A percentile compares a stretch with the other conserved stretches of the same genome.
Evolutionary conservation across 2,329 filamentous ascomycete genomes (phyloP).

Genomic region (Aspergillus chevalieri): DNA sequence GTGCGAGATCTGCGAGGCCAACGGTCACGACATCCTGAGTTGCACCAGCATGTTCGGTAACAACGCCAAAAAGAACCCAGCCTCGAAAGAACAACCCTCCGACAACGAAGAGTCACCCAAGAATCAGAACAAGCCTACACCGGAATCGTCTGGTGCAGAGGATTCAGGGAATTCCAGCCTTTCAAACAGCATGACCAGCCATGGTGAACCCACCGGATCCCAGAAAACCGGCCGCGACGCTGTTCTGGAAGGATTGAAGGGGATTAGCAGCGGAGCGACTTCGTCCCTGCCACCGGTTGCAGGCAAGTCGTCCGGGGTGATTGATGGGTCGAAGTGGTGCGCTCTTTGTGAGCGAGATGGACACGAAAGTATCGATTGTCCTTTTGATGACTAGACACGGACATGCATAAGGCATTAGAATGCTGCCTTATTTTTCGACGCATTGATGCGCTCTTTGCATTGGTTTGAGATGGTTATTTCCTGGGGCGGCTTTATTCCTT

Average conservation of each 20-base stretch:
- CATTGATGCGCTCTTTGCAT: no score
- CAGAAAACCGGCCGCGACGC: conserved; percentile 37
- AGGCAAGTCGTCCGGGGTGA: conserved; percentile 68
- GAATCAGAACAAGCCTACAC: conserved; percentile 8
- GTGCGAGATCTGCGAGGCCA: conserved; percentile 93
- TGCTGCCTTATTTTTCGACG: no score
- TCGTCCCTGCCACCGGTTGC: conserved; percentile 57
- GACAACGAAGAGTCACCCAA: conserved; percentile 10
- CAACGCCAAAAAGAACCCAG: conserved; percentile 13
- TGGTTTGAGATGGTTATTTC: no score
- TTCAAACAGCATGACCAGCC: conserved; percentile 4
- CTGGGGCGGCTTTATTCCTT: no score
- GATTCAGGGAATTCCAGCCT: conserved; percentile 4
- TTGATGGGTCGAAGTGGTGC: conserved; percentile 90
- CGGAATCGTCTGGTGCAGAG: conserved; percentile 10
- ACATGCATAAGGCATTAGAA: no score
- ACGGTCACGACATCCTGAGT: conserved; percentile 86
- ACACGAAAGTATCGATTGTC: conserved; percentile 92
- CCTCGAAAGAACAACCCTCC: conserved; percentile 8
- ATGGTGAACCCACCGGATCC: conserved; percentile 16
- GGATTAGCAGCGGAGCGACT: conserved; percentile 33
- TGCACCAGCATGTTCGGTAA: conserved; percentile 81
- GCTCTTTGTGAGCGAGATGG: conserved; percentile 93
- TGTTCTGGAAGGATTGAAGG: conserved; percentile 38
- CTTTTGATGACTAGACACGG: conserved; percentile 64